These are phyloP conservation scores for Aeminium ludgeri DNA, from an alignment of 495 filamentous ascomycete genomes.

Conservation along the genomic window DNA sequence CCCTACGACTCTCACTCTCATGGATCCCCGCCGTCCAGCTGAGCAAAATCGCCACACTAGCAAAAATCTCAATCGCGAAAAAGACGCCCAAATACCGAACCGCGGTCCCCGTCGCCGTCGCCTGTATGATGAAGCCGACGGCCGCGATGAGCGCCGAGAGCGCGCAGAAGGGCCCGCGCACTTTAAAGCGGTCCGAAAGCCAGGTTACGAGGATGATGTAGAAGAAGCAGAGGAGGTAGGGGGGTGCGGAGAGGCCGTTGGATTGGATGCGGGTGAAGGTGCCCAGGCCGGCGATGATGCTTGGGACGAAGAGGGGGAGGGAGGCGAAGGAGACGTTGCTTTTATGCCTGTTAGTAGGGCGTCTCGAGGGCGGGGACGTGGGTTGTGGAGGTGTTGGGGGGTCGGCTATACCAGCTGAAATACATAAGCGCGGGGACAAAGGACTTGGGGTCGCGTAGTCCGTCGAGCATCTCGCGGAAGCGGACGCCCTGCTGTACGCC, in stretches of 20 bases:
- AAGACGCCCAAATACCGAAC: slow-evolving; percentile 23
- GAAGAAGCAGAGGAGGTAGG: slow-evolving; percentile 63
- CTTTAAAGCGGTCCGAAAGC: slow-evolving; percentile 54
- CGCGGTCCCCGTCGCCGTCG: slow-evolving; percentile 20
- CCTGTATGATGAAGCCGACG: slow-evolving; percentile 60
- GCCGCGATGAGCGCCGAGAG: slow-evolving; percentile 44
- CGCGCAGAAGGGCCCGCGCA: slow-evolving; percentile 53
- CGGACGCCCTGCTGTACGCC: slow-evolving; percentile 12
- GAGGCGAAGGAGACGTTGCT: slow-evolving; percentile 47
- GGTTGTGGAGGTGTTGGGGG: background rate
- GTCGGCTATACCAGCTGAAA: slow-evolving; percentile 12
- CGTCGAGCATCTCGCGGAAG: slow-evolving; percentile 12
- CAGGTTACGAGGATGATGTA: slow-evolving; percentile 49
- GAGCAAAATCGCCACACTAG: slow-evolving; percentile 20
- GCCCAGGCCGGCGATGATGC: slow-evolving; percentile 35
- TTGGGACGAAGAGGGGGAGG: slow-evolving; percentile 70
- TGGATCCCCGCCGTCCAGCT: slow-evolving; percentile 16
- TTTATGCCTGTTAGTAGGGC: background rate
- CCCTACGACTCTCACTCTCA: slow-evolving; percentile 14
- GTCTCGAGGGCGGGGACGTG: no score
- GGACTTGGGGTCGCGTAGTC: slow-evolving; percentile 27
- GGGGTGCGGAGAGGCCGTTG: slow-evolving; percentile 68
- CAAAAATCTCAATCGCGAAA: slow-evolving; percentile 22
- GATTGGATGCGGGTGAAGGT: slow-evolving; percentile 52
- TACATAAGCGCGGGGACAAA: slow-evolving; percentile 33